Percentiles rank a stretch among this genome's conserved stretches.
Conservation (phyloP, 1,284 basidiomycete species). For the Agroathelia rolfsii region DNA sequence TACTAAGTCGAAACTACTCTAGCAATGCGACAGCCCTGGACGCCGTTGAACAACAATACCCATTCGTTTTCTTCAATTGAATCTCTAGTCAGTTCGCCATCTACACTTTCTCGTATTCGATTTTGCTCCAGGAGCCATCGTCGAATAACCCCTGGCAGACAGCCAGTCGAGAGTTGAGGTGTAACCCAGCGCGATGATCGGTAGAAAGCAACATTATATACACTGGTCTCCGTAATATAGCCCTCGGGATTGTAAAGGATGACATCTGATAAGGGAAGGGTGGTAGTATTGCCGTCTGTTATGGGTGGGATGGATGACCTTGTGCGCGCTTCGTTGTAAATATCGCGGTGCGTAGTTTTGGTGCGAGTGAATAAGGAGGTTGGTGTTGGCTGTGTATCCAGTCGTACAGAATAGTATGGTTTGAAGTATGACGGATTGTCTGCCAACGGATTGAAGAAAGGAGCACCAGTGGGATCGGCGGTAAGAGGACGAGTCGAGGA, state of each 20-base stretch:
- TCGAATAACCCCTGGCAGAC: conserved; percentile 59
- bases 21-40: conserved; percentile 55
- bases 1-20: too few species aligned
- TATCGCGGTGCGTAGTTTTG: conserved; percentile 55
- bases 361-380: conserved; percentile 49
- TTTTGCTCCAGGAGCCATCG: conserved; percentile 53
- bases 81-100: conserved; percentile 30
- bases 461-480: conserved; percentile 33
- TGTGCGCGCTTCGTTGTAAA: conserved; percentile 51
- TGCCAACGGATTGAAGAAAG: conserved; percentile 26
- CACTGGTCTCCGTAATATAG: conserved; percentile 51
- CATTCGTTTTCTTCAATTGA: conserved; percentile 45
- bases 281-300: too few species aligned
- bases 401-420: too few species aligned
- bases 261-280: conserved; percentile 48
- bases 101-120: conserved; percentile 37
- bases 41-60: conserved; percentile 61
- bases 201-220: conserved; percentile 61
- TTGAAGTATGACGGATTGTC: conserved; percentile 17
- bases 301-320: conserved; percentile 38
- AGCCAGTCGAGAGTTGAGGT: conserved; percentile 46
- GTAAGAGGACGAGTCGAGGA: conserved; percentile 27
- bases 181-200: conserved; percentile 52
- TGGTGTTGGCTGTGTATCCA: conserved; percentile 41
- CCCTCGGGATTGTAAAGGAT: conserved; percentile 46